Conservation (phyloP, 2,329 filamentous ascomycete genomes). For the Alternaria consortialis region DNA sequence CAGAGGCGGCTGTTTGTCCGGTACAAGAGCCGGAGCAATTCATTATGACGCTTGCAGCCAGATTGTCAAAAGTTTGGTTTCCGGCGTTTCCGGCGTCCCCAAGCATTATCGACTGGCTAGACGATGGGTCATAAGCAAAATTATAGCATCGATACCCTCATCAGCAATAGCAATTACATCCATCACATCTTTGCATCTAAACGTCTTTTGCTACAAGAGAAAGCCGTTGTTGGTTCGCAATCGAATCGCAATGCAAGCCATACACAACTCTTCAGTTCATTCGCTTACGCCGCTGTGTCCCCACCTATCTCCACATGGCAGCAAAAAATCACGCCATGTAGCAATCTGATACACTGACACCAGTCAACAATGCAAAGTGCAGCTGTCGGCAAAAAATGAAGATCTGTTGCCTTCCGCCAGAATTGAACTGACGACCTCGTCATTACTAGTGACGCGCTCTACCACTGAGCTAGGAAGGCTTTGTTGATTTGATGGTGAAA, state of each 20-base stretch:
- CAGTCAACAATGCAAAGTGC: neutral
- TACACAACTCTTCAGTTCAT: neutral
- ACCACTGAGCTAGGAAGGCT: slow-evolving; percentile 50
- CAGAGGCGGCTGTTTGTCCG: neutral
- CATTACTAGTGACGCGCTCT: slow-evolving; percentile 54
- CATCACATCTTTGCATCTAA: neutral
- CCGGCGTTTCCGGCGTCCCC: neutral
- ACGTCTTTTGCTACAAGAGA: neutral
- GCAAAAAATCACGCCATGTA: neutral
- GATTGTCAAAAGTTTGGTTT: neutral
- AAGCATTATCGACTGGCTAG: neutral
- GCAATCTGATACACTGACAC: neutral
- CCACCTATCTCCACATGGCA: neutral
- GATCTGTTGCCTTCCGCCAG: slow-evolving; percentile 41
- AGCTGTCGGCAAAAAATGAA: neutral
- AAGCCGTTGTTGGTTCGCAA: neutral
- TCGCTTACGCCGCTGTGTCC: neutral
- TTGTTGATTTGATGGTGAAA: neutral
- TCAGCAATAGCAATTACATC: neutral
- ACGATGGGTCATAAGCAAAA: neutral
- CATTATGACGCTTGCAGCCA: neutral
- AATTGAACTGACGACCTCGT: slow-evolving; percentile 52
- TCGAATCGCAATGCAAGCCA: neutral
- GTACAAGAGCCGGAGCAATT: neutral
- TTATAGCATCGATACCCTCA: neutral